phyloP scores from a whole-genome alignment of 495 filamentous ascomycete species.

The Neurospora intermedia region DNA sequence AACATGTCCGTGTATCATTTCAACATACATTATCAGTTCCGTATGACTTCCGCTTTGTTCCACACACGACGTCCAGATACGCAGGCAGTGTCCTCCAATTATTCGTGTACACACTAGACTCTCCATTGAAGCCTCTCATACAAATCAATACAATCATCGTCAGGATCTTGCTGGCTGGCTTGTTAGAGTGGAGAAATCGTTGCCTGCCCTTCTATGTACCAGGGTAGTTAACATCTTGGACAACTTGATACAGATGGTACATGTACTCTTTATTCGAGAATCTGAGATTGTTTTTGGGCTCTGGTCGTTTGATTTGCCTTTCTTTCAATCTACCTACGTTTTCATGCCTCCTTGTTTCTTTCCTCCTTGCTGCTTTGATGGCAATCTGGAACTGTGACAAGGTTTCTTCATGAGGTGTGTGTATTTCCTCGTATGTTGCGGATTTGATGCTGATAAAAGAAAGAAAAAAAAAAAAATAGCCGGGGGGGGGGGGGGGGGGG shows the following conservation, averaged over 20 bases:
- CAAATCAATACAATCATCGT: too few relatives aligned
- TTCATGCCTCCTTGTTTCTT: not conserved
- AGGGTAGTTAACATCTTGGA: too few relatives aligned
- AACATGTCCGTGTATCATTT: not conserved
- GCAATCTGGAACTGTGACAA: not conserved
- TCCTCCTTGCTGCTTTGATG: not conserved
- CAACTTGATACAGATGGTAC: too few relatives aligned
- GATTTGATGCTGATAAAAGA: not conserved
- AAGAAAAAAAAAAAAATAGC: too few relatives aligned
- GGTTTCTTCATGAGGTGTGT: not conserved
- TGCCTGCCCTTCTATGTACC: too few relatives aligned
- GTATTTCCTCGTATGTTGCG: not conserved
- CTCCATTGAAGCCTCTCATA: too few relatives aligned
- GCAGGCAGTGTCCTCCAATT: not conserved
- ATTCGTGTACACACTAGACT: too few relatives aligned
- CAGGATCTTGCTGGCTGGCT: too few relatives aligned
- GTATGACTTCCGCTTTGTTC: not conserved
- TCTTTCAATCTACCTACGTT: not conserved
- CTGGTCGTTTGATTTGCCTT: not conserved
- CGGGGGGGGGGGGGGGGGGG: too few relatives aligned
- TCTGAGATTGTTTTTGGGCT: too few relatives aligned
- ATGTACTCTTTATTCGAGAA: too few relatives aligned
- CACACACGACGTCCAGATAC: not conserved
- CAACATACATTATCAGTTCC: not conserved
- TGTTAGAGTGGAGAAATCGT: too few relatives aligned